These are phyloP conservation scores for Haematococcus sp. DNA, from an alignment of 139 green algal species.

Conservation along the genomic window DNA sequence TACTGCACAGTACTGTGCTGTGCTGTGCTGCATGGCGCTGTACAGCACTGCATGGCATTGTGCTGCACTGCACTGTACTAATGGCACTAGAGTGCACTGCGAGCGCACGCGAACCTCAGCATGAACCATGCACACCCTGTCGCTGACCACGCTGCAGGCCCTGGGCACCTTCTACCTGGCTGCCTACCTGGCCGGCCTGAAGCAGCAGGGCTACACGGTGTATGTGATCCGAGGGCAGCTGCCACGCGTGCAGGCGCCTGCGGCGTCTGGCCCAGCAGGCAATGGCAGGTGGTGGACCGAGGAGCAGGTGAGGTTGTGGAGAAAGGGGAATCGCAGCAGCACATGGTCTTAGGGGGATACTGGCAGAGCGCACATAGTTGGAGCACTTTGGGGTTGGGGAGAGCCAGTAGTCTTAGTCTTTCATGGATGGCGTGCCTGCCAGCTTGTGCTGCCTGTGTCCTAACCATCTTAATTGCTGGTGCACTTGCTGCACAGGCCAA, in stretches of 20 bases:
- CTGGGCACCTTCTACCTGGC: constrained; percentile 79
- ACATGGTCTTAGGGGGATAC: not conserved
- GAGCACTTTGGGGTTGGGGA: not conserved
- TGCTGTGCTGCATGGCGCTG: no score
- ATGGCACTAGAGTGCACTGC: no score
- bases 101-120: no score
- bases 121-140: no score
- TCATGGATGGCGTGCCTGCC: no score
- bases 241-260: not conserved
- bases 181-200: constrained; percentile 66
- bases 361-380: not conserved
- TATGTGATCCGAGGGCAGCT: constrained; percentile 50
- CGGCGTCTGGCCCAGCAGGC: not conserved
- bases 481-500: constrained; percentile 25
- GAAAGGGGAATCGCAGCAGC: not conserved
- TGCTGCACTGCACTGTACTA: no score
- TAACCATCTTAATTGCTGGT: no score
- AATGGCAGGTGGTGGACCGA: constrained; percentile 34
- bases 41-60: no score
- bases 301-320: constrained; percentile 19
- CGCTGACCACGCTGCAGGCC: constrained; percentile 67
- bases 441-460: no score
- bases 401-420: no score
- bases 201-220: constrained; percentile 73
- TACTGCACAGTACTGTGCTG: no score